Conservation (phyloP, 192 early-diverging fungal species). For the Phlyctochytrium arcticum region DNA sequence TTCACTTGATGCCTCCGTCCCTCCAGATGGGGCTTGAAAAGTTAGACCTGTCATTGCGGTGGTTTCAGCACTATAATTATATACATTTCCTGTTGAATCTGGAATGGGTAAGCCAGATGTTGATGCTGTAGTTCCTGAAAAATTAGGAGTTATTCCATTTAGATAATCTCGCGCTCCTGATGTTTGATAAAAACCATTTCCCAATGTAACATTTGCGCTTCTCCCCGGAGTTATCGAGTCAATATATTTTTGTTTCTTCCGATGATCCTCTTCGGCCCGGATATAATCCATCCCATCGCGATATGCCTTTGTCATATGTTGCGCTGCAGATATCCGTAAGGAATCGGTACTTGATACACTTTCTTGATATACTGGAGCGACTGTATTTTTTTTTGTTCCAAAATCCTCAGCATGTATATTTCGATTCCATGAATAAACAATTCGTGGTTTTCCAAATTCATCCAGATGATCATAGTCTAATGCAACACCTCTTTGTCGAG, state of each 20-base stretch:
- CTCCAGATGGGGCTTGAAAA: not conserved
- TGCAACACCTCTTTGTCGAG: not conserved
- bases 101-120: not conserved
- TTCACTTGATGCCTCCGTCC: not conserved
- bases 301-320: constrained; percentile 6
- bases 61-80: not conserved
- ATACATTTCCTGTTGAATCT: not conserved
- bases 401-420: constrained; percentile 7
- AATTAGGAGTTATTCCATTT: not conserved
- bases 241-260: not conserved
- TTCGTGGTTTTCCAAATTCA: not conserved
- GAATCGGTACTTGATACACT: not conserved
- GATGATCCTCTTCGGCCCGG: constrained; percentile 7
- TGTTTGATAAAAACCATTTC: not conserved
- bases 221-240: not conserved
- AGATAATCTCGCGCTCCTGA: too few species aligned
- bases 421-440: constrained; percentile 5
- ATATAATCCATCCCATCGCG: constrained; percentile 10
- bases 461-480: constrained; percentile 5
- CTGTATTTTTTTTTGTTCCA: not conserved
- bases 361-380: not conserved
- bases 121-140: not conserved
- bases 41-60: not conserved
- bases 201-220: not conserved
- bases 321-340: not conserved